A percentile compares a stretch with the other conserved stretches of the same genome.
Conservation (phyloP, 2,329 filamentous ascomycete genomes). For the Westerdykella sp. region DNA sequence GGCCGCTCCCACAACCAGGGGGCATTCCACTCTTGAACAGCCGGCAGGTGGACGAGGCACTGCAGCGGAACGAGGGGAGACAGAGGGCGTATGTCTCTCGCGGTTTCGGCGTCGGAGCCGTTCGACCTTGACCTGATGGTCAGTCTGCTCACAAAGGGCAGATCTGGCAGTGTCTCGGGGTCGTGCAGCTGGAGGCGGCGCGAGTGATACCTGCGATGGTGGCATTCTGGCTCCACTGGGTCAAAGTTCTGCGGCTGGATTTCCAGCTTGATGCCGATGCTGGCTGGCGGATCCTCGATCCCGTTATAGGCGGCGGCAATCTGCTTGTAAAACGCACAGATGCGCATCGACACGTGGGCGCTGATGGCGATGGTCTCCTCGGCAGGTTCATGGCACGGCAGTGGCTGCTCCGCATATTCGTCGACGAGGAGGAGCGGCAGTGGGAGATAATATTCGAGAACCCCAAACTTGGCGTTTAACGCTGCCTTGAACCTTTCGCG, state of each 20-base stretch:
- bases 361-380: constrained; percentile 8
- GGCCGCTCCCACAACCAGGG: constrained; percentile 10
- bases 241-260: constrained; percentile 7
- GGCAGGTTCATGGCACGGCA: constrained; percentile 8
- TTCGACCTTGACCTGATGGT: no score
- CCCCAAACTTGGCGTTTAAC: constrained; percentile 6
- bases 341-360: constrained; percentile 7
- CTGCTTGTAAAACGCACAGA: constrained; percentile 7
- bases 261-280: constrained; percentile 5
- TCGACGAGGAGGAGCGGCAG: constrained; percentile 9
- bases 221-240: constrained; percentile 4
- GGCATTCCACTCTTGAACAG: constrained; percentile 7
- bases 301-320: constrained; percentile 2
- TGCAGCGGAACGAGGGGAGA: constrained; percentile 10
- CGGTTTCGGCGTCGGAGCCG: no score
- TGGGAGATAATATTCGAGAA: constrained; percentile 7
- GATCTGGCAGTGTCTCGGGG: no score
- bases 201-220: constrained; percentile 9
- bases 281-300: constrained; percentile 5
- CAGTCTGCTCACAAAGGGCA: no score
- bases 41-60: constrained; percentile 8
- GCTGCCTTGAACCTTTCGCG: constrained; percentile 8
- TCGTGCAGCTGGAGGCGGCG: not conserved
- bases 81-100: constrained; percentile 1
- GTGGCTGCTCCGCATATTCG: constrained; percentile 3